These are phyloP conservation scores for Arthrocladium fulminans DNA, from an alignment of 2,329 filamentous ascomycete genomes.

Conservation along the genomic window DNA sequence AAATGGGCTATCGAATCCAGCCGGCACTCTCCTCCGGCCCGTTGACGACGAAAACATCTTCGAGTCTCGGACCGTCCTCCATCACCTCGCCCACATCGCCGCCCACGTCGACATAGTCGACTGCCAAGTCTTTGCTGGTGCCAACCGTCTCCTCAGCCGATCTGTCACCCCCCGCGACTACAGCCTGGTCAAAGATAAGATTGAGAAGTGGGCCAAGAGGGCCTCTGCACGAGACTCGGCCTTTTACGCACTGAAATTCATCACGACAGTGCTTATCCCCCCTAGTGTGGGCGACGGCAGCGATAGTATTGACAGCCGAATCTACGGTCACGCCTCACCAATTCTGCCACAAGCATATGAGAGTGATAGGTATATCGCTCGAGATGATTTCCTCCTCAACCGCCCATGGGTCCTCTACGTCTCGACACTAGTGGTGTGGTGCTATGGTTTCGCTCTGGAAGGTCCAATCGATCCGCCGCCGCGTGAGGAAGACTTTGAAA, in stretches of 20 bases:
- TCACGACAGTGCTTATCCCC: conserved; percentile 71
- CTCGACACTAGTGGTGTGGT: conserved; percentile 86
- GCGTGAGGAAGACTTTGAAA: conserved; percentile 44
- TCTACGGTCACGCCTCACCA: conserved; percentile 24
- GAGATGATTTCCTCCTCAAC: conserved; percentile 83
- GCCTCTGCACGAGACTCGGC: conserved; percentile 83
- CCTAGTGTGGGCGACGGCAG: conserved; percentile 29
- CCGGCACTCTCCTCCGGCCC: conserved; percentile 34
- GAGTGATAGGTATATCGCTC: conserved; percentile 60
- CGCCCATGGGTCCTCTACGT: conserved; percentile 95
- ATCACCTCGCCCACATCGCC: conserved; percentile 93
- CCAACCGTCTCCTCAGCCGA: conserved; percentile 73
- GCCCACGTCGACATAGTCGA: conserved; percentile 98
- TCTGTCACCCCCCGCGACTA: conserved; percentile 77
- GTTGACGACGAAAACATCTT: conserved; percentile 63
- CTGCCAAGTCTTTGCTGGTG: conserved; percentile 88
- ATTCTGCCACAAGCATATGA: conserved; percentile 25
- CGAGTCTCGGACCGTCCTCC: conserved; percentile 78
- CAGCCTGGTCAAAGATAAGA: conserved; percentile 65
- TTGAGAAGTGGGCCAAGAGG: conserved; percentile 78
- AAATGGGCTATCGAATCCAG: conserved; percentile 38
- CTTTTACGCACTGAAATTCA: conserved; percentile 83
- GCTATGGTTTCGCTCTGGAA: conserved; percentile 83
- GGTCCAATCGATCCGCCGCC: conserved; percentile 54
- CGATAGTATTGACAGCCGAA: conserved; percentile 31